These are phyloP conservation scores for Pyronema omphalodes DNA, from an alignment of 495 filamentous ascomycete species.

Conservation along the genomic window DNA sequence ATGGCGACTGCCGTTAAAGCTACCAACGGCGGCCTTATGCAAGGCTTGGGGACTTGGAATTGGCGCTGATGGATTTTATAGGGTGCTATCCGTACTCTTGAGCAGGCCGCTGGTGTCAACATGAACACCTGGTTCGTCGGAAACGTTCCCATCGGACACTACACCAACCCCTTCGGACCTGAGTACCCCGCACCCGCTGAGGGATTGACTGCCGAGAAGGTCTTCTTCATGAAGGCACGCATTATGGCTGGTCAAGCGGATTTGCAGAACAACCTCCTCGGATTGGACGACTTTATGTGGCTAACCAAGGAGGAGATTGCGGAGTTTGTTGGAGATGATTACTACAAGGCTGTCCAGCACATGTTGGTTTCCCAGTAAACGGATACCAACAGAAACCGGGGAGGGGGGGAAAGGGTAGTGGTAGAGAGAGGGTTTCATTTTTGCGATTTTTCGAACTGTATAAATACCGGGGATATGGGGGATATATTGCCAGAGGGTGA, in stretches of 20 bases:
- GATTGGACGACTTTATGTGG: constrained; percentile 76
- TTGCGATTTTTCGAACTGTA: too few species aligned
- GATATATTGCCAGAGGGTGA: too few species aligned
- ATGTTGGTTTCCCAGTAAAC: constrained; percentile 38
- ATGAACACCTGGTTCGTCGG: constrained; percentile 99
- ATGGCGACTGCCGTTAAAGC: too few species aligned
- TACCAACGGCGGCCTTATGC: too few species aligned
- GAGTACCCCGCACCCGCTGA: constrained; percentile 25
- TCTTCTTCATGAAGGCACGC: constrained; percentile 85
- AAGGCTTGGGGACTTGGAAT: too few species aligned
- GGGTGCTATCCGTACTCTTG: constrained; percentile 64
- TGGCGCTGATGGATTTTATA: constrained; percentile 23
- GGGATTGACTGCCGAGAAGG: constrained; percentile 46
- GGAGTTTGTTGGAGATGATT: constrained; percentile 38
- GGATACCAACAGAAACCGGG: not conserved
- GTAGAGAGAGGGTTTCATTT: too few species aligned
- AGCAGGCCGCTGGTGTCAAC: constrained; percentile 64
- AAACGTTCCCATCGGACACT: constrained; percentile 70
- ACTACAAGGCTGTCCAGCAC: constrained; percentile 56
- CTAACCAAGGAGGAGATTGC: constrained; percentile 72
- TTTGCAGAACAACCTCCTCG: constrained; percentile 49
- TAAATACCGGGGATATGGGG: too few species aligned
- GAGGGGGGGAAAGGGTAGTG: too few species aligned
- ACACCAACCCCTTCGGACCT: constrained; percentile 32
- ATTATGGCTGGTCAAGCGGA: constrained; percentile 95